Base-by-base conservation (phyloP, 345 rosid species). In the Heritiera fomes region DNA sequence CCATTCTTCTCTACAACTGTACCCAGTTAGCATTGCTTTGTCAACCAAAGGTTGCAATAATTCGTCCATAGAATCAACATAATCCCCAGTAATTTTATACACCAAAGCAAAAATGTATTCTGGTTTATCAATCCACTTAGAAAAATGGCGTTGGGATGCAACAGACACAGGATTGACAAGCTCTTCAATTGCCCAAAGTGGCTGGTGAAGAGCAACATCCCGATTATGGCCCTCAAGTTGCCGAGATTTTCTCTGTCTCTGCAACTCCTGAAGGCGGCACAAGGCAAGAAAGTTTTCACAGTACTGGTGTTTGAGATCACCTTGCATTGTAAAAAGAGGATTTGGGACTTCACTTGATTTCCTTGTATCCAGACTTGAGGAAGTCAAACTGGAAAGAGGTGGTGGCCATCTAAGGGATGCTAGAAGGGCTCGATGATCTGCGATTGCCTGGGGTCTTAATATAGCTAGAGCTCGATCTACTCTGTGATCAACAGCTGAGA, bases 181-280 rank as follows among this genome's bases (percentile, higher is more conserved):
- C 90, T 96, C 99, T 87, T 92, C 98, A 81, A 94, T 87, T 77
- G 97, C 99, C 99, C 99, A 96, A 63, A 96, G 93, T 71, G 99
- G 95, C 77, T 94, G 98, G 55, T 82, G 90, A 52, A 91, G 84
- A 80, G 94, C 88, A 70, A 82, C 84, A 82, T 92, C 93, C 71
- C 80, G 81, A 79, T 89, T 86, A 71, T 79, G 86, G 73, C 91
- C 92, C 79, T 91, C 90, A 73, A 92, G 99, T 77, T 89, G 99
- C 77, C 97, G 89, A 32, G 87, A 88, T 85, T 90, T 92, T 85
- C 99, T 91, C 80, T 82, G 90, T 81, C 88, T 84, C 86, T 94
- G 98, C 88, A 96, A 79, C 77, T 88, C 93, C 83, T 96, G 98
- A 81, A 94, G 87, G 56, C 86, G 84, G 78, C 97, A 94, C 80